These are phyloP conservation scores for Puccinia sorghi DNA, from an alignment of 1,284 basidiomycete genomes.

Conservation along the genomic window DNA sequence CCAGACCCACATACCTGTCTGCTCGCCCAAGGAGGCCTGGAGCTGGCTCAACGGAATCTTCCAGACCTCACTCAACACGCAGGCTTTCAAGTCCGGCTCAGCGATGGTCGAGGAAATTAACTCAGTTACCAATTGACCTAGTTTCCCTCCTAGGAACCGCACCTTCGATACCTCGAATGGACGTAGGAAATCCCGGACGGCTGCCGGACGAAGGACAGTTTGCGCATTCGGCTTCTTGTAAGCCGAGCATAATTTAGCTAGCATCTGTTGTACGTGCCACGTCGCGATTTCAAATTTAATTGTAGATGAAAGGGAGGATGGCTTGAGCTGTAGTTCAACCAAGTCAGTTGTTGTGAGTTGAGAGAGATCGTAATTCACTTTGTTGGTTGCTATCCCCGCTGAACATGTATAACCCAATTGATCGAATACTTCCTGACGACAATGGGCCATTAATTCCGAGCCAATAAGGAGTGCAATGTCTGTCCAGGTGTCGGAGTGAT, in stretches of 20 bases:
- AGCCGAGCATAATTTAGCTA: conserved; percentile 72
- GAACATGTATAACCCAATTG: conserved; percentile 90
- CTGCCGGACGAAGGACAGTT: conserved; percentile 78
- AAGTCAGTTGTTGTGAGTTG: conserved; percentile 36
- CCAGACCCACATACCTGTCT: conserved; percentile 61
- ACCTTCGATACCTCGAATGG: conserved; percentile 92
- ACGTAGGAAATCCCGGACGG: conserved; percentile 76
- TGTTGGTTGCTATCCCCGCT: conserved; percentile 61
- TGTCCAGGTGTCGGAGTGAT: conserved; percentile 69
- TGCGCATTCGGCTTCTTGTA: conserved; percentile 82
- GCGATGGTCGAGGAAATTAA: neutral
- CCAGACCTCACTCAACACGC: conserved; percentile 53
- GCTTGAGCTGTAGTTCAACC: conserved; percentile 11
- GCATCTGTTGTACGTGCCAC: conserved; percentile 51
- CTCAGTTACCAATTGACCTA: conserved; percentile 80
- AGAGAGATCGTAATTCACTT: neutral
- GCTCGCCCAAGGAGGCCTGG: conserved; percentile 78
- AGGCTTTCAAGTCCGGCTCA: neutral
- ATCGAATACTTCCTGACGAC: conserved; percentile 65
- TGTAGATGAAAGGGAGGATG: neutral
- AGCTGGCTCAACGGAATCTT: conserved; percentile 68
- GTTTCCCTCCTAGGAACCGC: conserved; percentile 89
- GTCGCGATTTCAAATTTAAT: neutral
- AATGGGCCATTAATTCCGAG: conserved; percentile 80
- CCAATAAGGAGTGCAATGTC: conserved; percentile 87